A percentile compares a stretch with the other conserved stretches of the same genome.
phyloP scores from a whole-genome alignment of 140 eudicot genomes.

The Oenanthe javanica region DNA sequence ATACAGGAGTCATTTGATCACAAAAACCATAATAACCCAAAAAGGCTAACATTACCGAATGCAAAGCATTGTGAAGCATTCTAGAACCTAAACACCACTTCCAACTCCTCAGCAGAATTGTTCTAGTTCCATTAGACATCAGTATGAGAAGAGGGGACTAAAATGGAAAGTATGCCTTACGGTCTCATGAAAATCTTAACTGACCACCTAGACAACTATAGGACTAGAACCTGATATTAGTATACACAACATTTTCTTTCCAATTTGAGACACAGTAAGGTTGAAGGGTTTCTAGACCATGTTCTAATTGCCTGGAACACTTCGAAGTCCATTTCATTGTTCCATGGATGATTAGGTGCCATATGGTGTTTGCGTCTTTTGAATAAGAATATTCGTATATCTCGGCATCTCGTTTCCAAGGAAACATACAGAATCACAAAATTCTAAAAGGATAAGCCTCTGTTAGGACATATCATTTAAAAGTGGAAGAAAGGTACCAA shows the following conservation, averaged over 20 bases:
- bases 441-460: neutral
- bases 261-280: neutral
- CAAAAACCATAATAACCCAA: neutral
- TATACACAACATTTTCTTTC: neutral
- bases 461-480: neutral
- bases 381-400: neutral
- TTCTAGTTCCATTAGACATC: neutral
- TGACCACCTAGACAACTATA: neutral
- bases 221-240: neutral
- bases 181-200: neutral
- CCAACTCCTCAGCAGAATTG: neutral
- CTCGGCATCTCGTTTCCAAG: neutral
- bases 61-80: neutral
- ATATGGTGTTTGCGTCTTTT: neutral
- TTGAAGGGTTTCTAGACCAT: neutral
- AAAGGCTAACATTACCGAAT: too few species aligned
- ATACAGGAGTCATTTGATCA: neutral
- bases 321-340: neutral
- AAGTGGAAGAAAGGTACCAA: neutral
- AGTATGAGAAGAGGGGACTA: too few species aligned
- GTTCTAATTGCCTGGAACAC: neutral
- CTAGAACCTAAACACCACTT: too few species aligned
- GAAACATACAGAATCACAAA: neutral
- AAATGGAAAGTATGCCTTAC: too few species aligned
- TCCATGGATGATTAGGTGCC: neutral